Evolutionary conservation across 202 grass and related monocot species (phyloP), one percentile per base, ranked within the genome.

Genomic region (Cymbopogon flexuosus): DNA sequence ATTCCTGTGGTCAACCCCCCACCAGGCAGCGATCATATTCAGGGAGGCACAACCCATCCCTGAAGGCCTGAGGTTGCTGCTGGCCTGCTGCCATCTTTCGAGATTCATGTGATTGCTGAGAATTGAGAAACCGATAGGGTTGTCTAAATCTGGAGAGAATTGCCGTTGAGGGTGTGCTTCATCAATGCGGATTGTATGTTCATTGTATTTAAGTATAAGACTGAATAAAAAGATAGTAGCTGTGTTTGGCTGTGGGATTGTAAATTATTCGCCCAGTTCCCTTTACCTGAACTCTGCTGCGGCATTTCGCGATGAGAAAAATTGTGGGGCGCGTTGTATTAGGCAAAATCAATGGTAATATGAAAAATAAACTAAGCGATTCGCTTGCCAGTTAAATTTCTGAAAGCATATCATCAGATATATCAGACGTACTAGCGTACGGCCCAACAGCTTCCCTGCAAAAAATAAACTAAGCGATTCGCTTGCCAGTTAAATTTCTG

Each of bases 1-100:
- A 94, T 99, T 42, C 81, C 87, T 66, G 92, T 96, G 23, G 96
- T 90, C 30, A 89, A 77, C 8, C 90, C 96, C 21, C 74, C 90
- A 39, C 83, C 84, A 7, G 63, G 71, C 75, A 79, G 23, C 35
- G 88, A 84, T 65, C 84, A 87, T 84, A 65, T 87, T 13, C 86
- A 80, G 54, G 83, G 89, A 65, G 79, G 86, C 18, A 19, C 85
- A 21, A 57, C 85, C 2, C 88, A 90, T 14, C 88, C 88, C 2
- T 90, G 79, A 89, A 65, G 56, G 12, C 18, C 76, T 46, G 39
- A 22, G 12, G 13, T 40, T 73, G 40, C 33, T 16, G 47, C 52
- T 45, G 51, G 15, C 60, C 41, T 47, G 67, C 6, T 2, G 31
- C 42, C 56, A 62, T 74, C 77, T 75, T 83, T 15, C 24, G 76